phyloP scores from a whole-genome alignment of 2,329 filamentous ascomycete genomes.

The Fusarium caatingaense region DNA sequence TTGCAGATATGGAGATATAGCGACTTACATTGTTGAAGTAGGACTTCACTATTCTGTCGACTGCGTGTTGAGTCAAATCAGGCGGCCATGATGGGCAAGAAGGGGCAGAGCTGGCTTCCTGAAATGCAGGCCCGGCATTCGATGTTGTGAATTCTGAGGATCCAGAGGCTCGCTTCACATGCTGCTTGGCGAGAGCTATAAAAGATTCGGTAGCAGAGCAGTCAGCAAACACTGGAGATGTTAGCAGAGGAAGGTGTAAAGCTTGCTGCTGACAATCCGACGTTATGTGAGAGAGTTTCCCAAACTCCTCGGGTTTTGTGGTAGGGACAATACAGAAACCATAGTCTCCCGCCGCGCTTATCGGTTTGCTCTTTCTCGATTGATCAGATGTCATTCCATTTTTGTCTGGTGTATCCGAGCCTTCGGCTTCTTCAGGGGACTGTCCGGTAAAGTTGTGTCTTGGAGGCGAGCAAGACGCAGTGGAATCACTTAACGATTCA shows the following conservation, averaged over 20 bases:
- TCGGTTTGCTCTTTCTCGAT: background rate
- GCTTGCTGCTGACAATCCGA: conserved; percentile 66
- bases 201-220: conserved; percentile 72
- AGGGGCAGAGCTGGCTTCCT: conserved; percentile 64
- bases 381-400: background rate
- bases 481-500: conserved; percentile 3
- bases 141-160: conserved; percentile 68
- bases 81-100: conserved; percentile 40
- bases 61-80: conserved; percentile 59
- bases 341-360: background rate
- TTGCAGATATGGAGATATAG: background rate
- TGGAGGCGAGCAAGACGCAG: background rate
- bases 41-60: conserved; percentile 57
- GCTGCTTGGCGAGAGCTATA: conserved; percentile 69
- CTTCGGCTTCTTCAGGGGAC: background rate
- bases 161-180: conserved; percentile 66
- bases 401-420: background rate
- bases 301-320: conserved; percentile 64
- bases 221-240: conserved; percentile 66
- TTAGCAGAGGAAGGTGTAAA: conserved; percentile 25
- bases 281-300: conserved; percentile 68
- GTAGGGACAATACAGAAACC: background rate
- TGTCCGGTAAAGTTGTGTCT: background rate
- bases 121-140: conserved; percentile 66
- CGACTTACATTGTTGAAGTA: conserved; percentile 69